phyloP scores from a whole-genome alignment of 1,284 basidiomycete species.

The Thelephora terrestris region DNA sequence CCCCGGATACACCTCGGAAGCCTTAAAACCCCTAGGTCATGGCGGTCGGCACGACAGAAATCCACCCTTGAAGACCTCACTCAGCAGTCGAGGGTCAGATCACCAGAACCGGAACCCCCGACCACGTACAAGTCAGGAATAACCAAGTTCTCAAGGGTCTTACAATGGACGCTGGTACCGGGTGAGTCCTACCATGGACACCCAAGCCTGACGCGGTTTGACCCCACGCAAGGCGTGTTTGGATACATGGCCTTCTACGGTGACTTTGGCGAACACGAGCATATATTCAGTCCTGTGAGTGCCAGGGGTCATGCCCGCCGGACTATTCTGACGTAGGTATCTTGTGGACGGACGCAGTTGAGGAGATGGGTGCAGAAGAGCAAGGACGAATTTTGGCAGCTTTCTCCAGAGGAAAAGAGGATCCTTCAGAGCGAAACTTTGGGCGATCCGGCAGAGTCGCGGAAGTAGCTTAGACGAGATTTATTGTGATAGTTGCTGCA shows the following conservation, averaged over 20 bases:
- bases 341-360: conserved; percentile 20
- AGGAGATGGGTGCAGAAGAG: conserved; percentile 35
- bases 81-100: too few species aligned
- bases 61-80: too few species aligned
- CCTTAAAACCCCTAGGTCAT: too few species aligned
- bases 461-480: too few species aligned
- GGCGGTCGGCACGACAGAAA: too few species aligned
- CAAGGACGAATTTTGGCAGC: conserved; percentile 33
- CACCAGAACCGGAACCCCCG: not conserved
- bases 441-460: not conserved
- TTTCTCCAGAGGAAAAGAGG: conserved; percentile 37
- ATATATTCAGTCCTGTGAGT: conserved; percentile 60
- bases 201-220: too few species aligned
- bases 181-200: not conserved
- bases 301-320: not conserved
- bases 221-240: conserved; percentile 29
- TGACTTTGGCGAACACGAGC: conserved; percentile 59
- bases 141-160: not conserved
- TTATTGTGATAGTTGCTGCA: too few species aligned
- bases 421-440: conserved; percentile 9
- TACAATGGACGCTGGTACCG: not conserved
- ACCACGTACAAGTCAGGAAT: not conserved
- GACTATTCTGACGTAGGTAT: too few species aligned
- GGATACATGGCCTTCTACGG: conserved; percentile 52
- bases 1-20: too few species aligned